These are phyloP conservation scores for Candida xyloterini DNA, from an alignment of 805 yeast species.

Conservation along the genomic window DNA sequence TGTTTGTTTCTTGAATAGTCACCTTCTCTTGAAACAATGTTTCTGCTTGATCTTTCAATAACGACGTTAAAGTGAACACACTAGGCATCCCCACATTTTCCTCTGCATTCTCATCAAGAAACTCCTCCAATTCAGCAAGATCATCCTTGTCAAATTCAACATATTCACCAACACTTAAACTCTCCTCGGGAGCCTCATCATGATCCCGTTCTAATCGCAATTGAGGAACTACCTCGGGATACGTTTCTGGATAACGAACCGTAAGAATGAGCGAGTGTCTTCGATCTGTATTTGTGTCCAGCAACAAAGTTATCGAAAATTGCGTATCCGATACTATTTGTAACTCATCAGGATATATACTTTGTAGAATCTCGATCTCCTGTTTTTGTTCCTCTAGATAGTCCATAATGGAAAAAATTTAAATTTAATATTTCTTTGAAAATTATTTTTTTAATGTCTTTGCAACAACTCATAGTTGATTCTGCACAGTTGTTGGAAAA, in stretches of 20 bases:
- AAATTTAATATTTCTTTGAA: not conserved
- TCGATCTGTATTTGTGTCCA: conserved; percentile 67
- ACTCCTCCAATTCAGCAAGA: conserved; percentile 36
- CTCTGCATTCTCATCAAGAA: conserved; percentile 59
- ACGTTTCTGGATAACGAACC: conserved; percentile 72
- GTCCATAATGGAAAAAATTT: conserved; percentile 48
- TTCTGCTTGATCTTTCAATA: conserved; percentile 82
- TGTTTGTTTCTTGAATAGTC: conserved; percentile 47
- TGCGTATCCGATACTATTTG: conserved; percentile 42
- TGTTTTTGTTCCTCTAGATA: conserved; percentile 80
- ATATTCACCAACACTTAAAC: conserved; percentile 53
- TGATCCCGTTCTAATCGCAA: conserved; percentile 45
- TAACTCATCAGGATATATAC: conserved; percentile 92
- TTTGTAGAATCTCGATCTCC: conserved; percentile 84
- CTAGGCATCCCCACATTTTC: conserved; percentile 90
- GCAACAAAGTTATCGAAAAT: conserved; percentile 53
- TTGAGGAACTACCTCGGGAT: conserved; percentile 79
- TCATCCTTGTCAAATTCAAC: conserved; percentile 55
- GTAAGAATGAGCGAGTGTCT: conserved; percentile 53
- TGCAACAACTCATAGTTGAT: conserved; percentile 13
- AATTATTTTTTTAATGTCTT: conserved; percentile 7
- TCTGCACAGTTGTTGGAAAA: conserved; percentile 40
- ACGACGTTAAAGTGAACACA: conserved; percentile 73
- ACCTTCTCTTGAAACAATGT: conserved; percentile 57
- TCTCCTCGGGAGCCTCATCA: conserved; percentile 44